Base-by-base conservation (phyloP, 805 yeast genomes). In the Teunomyces tritomae region DNA sequence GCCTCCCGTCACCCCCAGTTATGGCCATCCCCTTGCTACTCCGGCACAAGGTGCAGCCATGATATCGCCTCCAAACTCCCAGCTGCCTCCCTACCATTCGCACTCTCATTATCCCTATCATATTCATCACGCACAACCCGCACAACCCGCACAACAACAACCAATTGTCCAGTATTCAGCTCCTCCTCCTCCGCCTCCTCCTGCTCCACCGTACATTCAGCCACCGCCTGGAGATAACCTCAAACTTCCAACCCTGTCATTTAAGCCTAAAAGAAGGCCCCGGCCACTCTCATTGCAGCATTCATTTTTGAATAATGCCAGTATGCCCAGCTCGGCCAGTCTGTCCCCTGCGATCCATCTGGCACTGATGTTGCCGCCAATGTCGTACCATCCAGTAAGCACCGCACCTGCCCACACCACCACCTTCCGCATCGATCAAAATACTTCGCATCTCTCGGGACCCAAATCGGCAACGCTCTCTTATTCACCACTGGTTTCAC, bases 231-330 rank as follows among this genome's bases (percentile, higher is more conserved):
- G 24, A 1, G 43, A 36, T n/a, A 30, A 16, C 36, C 45, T 62
- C 17, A 60, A 57, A 42, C 40, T 59, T 9, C 67, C 68, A 6
- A 36, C 52, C 3, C 57, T 58, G 45, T 57, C 61, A 29, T 67
- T 62, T 52, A 72, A 68, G 50, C 73, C 73, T 5, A 70, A 67
- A 49, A 55, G 70, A 45, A 62, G 77, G 47, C 76, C 76, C 11
- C 52, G 67, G 35, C 77, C 76, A 5, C 57, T 72, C 40, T 49
- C 71, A 10, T 63, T 72, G 39, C 68, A 57, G 50, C 70, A 66
- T 48, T 63, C 73, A 14, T 61, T 58, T 49, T 50, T 60, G 26
- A 59, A 58, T 32, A 48, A 46, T 57, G 14, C 24, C 41, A 33
- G 27, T 16, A 13, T 26, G 3, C 7, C 46, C 14, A 33, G 20